Evolutionary conservation across 768 basidiomycete species (phyloP).

Genomic region (Serendipita indica): DNA sequence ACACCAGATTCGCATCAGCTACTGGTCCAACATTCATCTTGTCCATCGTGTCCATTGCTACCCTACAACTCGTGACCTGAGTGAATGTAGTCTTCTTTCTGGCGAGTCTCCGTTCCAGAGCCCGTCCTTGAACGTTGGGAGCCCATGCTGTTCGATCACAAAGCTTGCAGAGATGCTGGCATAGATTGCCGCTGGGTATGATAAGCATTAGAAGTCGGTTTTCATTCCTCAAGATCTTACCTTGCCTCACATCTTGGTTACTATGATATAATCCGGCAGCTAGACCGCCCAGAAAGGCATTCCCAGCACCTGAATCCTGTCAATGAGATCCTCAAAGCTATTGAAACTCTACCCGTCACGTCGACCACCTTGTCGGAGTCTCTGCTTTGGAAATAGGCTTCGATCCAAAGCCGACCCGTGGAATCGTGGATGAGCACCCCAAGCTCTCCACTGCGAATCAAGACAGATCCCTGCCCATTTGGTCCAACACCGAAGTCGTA

Average conservation of each 20-base stretch:
- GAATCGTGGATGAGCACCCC: constrained; percentile 51
- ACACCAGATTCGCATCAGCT: too few relatives aligned
- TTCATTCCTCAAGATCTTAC: constrained; percentile 27
- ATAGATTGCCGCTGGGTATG: constrained; percentile 47
- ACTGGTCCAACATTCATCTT: background rate
- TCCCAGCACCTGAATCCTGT: constrained; percentile 60
- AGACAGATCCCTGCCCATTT: constrained; percentile 37
- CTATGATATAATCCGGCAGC: constrained; percentile 51
- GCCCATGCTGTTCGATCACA: constrained; percentile 63
- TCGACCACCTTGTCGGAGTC: constrained; percentile 46
- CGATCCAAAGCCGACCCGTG: constrained; percentile 41
- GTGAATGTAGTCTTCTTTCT: constrained; percentile 34
- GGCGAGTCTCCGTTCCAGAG: constrained; percentile 65
- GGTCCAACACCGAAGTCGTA: constrained; percentile 44
- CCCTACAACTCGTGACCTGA: background rate
- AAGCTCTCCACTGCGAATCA: constrained; percentile 60
- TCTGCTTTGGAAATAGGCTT: constrained; percentile 52
- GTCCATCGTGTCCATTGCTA: background rate
- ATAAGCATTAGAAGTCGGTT: constrained; percentile 16
- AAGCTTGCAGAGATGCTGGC: constrained; percentile 73
- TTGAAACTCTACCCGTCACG: constrained; percentile 45
- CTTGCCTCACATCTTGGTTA: constrained; percentile 46
- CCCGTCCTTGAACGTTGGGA: constrained; percentile 36
- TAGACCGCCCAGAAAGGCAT: constrained; percentile 74
- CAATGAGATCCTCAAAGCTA: constrained; percentile 10